These are phyloP conservation scores for Dimargaris verticillata DNA, from an alignment of 192 early-diverging fungal genomes.

Conservation along the genomic window DNA sequence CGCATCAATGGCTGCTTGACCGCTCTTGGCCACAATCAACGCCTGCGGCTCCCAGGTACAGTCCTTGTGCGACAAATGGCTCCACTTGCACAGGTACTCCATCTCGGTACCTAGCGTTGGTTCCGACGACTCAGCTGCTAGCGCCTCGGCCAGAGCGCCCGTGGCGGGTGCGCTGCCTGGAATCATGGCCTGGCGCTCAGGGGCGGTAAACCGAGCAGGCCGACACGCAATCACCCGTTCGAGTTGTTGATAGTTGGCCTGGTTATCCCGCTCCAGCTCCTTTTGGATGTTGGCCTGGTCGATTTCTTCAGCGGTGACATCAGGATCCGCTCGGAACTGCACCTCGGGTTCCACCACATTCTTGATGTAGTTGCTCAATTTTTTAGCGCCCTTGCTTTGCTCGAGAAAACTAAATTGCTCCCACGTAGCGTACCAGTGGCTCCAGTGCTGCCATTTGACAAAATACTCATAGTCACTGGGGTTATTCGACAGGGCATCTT, in stretches of 20 bases:
- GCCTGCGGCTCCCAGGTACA: slow-evolving; percentile 74
- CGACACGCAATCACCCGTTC: slow-evolving; percentile 76
- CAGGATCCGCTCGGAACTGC: slow-evolving; percentile 38
- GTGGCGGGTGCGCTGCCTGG: neutral
- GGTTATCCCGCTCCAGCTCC: slow-evolving; percentile 59
- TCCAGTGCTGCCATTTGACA: slow-evolving; percentile 90
- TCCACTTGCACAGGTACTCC: slow-evolving; percentile 93
- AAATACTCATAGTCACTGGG: slow-evolving; percentile 51
- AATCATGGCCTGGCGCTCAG: slow-evolving; percentile 5
- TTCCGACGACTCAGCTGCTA: slow-evolving; percentile 78
- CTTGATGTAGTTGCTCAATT: slow-evolving; percentile 73
- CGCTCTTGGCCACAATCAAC: slow-evolving; percentile 44
- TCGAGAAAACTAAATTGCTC: slow-evolving; percentile 46
- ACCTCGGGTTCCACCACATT: slow-evolving; percentile 41
- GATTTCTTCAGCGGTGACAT: slow-evolving; percentile 69
- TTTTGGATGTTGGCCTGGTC: slow-evolving; percentile 72
- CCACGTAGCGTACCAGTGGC: slow-evolving; percentile 88
- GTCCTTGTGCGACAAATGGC: slow-evolving; percentile 67
- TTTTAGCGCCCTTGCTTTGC: slow-evolving; percentile 69
- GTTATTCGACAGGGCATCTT: slow-evolving; percentile 2
- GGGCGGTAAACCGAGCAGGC: slow-evolving; percentile 20
- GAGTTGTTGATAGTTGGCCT: slow-evolving; percentile 71
- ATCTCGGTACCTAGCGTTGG: slow-evolving; percentile 24
- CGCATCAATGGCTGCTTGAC: slow-evolving; percentile 72
- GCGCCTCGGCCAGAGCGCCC: slow-evolving; percentile 48